Percentiles rank a stretch among this genome's conserved stretches.
phyloP scores from a whole-genome alignment of 768 basidiomycete genomes.

The Leucocoprinus leucothites region DNA sequence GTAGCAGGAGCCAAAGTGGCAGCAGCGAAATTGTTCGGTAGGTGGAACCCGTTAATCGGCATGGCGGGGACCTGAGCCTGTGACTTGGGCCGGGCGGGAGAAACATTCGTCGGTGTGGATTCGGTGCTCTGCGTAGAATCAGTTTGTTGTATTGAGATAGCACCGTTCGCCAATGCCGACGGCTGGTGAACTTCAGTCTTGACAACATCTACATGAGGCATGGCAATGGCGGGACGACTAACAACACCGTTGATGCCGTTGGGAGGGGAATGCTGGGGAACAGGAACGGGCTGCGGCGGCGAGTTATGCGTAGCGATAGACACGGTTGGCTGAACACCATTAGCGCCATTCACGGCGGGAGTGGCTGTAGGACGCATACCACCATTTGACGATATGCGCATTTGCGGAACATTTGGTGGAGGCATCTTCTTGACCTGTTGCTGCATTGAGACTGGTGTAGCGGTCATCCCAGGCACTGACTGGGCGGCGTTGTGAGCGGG shows the following conservation, averaged over 20 bases:
- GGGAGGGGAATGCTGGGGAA: constrained; percentile 28
- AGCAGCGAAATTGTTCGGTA: constrained; percentile 33
- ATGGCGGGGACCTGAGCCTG: constrained; percentile 34
- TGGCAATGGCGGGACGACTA: constrained; percentile 39
- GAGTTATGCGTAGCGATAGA: constrained; percentile 24
- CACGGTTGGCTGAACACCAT: constrained; percentile 20
- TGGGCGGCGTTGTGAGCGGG: constrained; percentile 14
- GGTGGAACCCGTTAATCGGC: constrained; percentile 48
- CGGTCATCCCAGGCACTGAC: constrained; percentile 19
- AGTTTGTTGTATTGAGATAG: constrained; percentile 26
- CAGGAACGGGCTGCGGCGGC: constrained; percentile 34
- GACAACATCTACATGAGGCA: constrained; percentile 43
- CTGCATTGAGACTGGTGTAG: constrained; percentile 55
- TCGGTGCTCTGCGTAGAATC: constrained; percentile 19
- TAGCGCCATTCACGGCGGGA: constrained; percentile 31
- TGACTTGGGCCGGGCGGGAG: constrained; percentile 40
- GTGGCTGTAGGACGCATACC: constrained; percentile 43
- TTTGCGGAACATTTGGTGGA: constrained; percentile 45
- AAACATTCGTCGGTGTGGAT: constrained; percentile 18
- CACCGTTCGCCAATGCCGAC: constrained; percentile 29
- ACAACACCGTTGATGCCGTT: constrained; percentile 30
- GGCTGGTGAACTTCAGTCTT: constrained; percentile 31
- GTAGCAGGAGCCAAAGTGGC: constrained; percentile 34
- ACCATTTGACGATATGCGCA: constrained; percentile 60
- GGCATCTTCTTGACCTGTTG: constrained; percentile 64